phyloP scores from a whole-genome alignment of 192 early-diverging fungal species.

The Ramicandelaber brevisporus region DNA sequence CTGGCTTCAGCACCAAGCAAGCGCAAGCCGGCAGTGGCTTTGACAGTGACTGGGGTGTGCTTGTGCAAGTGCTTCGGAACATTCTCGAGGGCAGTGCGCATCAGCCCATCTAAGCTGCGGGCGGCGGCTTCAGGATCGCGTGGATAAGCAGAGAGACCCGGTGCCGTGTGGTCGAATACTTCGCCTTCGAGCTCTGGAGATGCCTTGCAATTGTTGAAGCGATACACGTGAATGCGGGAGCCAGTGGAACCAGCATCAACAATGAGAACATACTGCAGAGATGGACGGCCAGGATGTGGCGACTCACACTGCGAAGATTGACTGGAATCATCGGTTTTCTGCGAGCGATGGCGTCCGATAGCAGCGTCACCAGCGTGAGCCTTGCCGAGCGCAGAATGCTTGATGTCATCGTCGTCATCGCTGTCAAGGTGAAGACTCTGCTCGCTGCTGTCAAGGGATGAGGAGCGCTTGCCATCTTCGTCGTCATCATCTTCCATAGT shows the following conservation, averaged over 20 bases:
- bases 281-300: conserved; percentile 33
- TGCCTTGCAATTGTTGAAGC: conserved; percentile 78
- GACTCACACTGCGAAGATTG: conserved; percentile 31
- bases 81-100: conserved; percentile 39
- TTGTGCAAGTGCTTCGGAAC: conserved; percentile 39
- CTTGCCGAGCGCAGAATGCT: no score
- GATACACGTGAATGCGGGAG: conserved; percentile 90
- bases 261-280: conserved; percentile 80
- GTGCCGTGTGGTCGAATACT: conserved; percentile 57
- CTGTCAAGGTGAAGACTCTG: no score
- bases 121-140: conserved; percentile 56
- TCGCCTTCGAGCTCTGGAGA: conserved; percentile 70
- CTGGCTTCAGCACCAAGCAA: conserved; percentile 45
- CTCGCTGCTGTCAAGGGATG: no score
- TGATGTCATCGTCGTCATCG: no score
- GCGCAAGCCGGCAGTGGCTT: conserved; percentile 87
- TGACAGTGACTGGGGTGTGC: conserved; percentile 80
- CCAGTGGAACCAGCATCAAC: conserved; percentile 91
- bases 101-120: conserved; percentile 43
- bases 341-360: no score
- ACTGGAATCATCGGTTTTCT: no score
- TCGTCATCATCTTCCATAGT: no score
- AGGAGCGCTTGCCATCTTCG: no score
- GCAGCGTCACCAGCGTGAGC: no score
- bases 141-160: conserved; percentile 52